Percentiles rank a stretch among this genome's conserved stretches.
phyloP scores from a whole-genome alignment of 2,329 filamentous ascomycete species.

The Tolypocladium ophioglossoides region DNA sequence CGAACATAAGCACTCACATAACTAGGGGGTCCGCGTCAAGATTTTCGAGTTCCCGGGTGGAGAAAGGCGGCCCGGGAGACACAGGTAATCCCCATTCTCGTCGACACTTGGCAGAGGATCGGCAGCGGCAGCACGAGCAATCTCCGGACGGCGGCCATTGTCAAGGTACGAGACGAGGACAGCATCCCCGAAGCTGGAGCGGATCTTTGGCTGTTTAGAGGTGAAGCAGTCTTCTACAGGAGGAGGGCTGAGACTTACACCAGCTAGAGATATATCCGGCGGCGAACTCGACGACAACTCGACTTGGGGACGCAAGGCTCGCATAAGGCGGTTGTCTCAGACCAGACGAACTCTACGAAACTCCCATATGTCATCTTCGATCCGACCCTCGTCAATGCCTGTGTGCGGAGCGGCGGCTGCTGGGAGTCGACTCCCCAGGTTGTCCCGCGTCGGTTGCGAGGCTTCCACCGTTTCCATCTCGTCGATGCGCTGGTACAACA shows the following conservation, averaged over 20 bases:
- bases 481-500: too few relatives aligned
- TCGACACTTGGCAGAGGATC: constrained; percentile 38
- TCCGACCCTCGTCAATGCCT: too few relatives aligned
- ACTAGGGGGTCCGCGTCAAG: too few relatives aligned
- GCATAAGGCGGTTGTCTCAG: constrained; percentile 27
- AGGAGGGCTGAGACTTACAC: constrained; percentile 22
- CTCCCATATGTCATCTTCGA: too few relatives aligned
- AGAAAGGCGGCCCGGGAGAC: too few relatives aligned
- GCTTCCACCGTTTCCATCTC: too few relatives aligned
- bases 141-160: constrained; percentile 52
- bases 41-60: too few relatives aligned
- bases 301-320: constrained; percentile 20
- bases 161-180: constrained; percentile 57
- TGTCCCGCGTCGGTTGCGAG: too few relatives aligned
- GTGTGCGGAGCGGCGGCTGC: too few relatives aligned
- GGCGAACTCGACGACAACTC: constrained; percentile 20
- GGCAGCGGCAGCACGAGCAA: constrained; percentile 46
- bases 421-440: too few relatives aligned
- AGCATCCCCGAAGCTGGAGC: constrained; percentile 49
- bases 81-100: constrained; percentile 15
- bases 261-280: constrained; percentile 23
- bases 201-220: constrained; percentile 41
- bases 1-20: too few relatives aligned
- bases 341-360: too few relatives aligned
- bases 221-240: constrained; percentile 30